Base-by-base conservation (phyloP, 2,329 filamentous ascomycete species). In the Waltergamsia citrina region DNA sequence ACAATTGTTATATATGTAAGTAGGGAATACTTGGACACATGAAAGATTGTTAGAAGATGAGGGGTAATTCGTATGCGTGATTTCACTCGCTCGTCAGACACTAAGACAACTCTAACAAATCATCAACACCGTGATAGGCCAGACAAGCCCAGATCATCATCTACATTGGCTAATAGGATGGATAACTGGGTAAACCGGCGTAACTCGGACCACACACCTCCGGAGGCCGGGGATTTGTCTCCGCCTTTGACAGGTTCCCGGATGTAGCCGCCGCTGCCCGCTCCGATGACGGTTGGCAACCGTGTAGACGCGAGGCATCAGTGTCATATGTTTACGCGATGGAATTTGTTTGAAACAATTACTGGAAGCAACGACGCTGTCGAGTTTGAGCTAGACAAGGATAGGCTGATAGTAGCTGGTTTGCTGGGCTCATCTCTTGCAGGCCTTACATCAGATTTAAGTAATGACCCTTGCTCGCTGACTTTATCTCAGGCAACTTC, bases 241-340 rank as follows among this genome's bases (percentile, higher is more conserved):
- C 23, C 23, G 9, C 23, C 9, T 25, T 25, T 9, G 9, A 25
- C 23, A n/a, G 23, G n/a, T n/a, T 9, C 24, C 28, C 12, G 28
- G 16, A 12, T 18, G 19, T 32, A 34, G 14, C 32, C 24, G 40
- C 26, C 22, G 18, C 29, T 42, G 30, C 34, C 33, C 40, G 38
- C 31, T 36, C 36, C 34, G 32, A 34, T 34, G 24, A 18, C 22
- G 32, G 31, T n/a, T 18, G 25, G 19, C 21, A 11, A 8, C 7
- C n/a, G 10, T 17, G 28, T 6, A 6, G 11, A 30, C 12, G 11
- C 15, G 17, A 6, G 6, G 17, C 20, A 30, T 26, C 22, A 27
- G 21, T 28, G 18, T 3, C 17, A 18, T 7, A 10, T 10, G 15
- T 27, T n/a, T 12, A 30, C 28, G 19, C 5, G 14, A 18, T 31